These are phyloP conservation scores for Entophlyctis helioformis DNA, from an alignment of 192 early-diverging fungal genomes.

Conservation along the genomic window DNA sequence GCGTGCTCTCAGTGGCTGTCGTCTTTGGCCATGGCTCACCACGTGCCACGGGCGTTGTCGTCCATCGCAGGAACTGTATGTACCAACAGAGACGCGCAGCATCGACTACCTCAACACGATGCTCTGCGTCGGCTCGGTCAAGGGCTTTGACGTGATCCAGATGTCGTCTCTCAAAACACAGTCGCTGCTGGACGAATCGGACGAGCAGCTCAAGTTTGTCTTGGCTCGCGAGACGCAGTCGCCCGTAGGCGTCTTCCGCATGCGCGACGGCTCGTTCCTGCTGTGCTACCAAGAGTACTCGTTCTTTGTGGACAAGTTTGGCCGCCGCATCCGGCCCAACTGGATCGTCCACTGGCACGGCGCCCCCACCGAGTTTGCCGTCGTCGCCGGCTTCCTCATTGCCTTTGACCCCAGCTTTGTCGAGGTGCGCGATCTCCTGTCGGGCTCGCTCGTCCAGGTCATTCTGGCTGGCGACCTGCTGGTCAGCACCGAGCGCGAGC, in stretches of 20 bases:
- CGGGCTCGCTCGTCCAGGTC: slow-evolving; percentile 53
- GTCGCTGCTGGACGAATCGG: slow-evolving; percentile 69
- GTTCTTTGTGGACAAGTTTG: slow-evolving; percentile 85
- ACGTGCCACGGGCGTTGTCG: no score
- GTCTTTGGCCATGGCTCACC: no score
- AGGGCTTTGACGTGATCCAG: slow-evolving; percentile 92
- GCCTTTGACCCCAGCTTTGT: slow-evolving; percentile 86
- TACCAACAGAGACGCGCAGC: slow-evolving; percentile 77
- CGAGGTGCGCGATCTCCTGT: slow-evolving; percentile 75
- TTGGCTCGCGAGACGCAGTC: slow-evolving; percentile 61
- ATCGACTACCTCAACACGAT: slow-evolving; percentile 77
- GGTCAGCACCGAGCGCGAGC: no score
- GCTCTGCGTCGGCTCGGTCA: slow-evolving; percentile 78
- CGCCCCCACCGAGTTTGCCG: slow-evolving; percentile 33
- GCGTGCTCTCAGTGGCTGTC: no score
- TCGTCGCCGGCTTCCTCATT: slow-evolving; percentile 63
- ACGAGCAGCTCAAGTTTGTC: slow-evolving; percentile 70
- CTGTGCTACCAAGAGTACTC: slow-evolving; percentile 94
- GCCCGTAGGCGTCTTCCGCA: slow-evolving; percentile 73
- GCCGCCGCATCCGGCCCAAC: slow-evolving; percentile 56
- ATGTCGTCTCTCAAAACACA: slow-evolving; percentile 73
- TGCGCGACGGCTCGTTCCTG: slow-evolving; percentile 65
- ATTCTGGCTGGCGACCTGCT: slow-evolving; percentile 52
- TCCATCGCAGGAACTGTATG: slow-evolving; percentile 68
- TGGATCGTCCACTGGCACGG: slow-evolving; percentile 86